These are phyloP conservation scores for Claviceps purpurea DNA, from an alignment of 2,329 filamentous ascomycete genomes.

Conservation along the genomic window DNA sequence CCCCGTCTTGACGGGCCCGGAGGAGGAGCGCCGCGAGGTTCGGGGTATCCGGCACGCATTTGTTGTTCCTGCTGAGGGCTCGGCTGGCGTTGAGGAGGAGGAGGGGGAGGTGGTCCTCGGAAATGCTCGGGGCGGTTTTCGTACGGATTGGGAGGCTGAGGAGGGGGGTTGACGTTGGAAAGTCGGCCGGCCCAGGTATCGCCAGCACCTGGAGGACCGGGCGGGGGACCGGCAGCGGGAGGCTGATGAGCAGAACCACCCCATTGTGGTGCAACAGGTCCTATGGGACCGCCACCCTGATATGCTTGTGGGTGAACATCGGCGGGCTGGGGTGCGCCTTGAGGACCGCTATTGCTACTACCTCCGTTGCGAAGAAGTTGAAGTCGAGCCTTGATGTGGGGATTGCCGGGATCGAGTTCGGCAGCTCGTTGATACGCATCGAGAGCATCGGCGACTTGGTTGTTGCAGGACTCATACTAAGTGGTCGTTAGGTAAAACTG, in stretches of 20 bases:
- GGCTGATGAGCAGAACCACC: slow-evolving; percentile 56
- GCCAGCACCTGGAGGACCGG: slow-evolving; percentile 45
- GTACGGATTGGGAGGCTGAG: slow-evolving; percentile 68
- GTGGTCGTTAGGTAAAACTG: slow-evolving; percentile 16
- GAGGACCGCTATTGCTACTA: slow-evolving; percentile 56
- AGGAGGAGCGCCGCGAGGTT: slow-evolving; percentile 18
- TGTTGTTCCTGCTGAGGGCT: slow-evolving; percentile 58
- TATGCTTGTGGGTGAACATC: slow-evolving; percentile 95
- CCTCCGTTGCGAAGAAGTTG: slow-evolving; percentile 77
- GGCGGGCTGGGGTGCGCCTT: slow-evolving; percentile 75
- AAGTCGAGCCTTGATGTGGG: slow-evolving; percentile 89
- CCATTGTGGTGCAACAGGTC: slow-evolving; percentile 81
- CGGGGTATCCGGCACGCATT: slow-evolving; percentile 49
- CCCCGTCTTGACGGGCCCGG: slow-evolving; percentile 34
- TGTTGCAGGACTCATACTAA: slow-evolving; percentile 97
- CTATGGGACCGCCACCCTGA: slow-evolving; percentile 66
- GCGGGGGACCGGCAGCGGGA: slow-evolving; percentile 40
- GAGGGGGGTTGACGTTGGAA: slow-evolving; percentile 64
- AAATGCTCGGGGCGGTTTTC: slow-evolving; percentile 55
- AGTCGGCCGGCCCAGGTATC: slow-evolving; percentile 50
- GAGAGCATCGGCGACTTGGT: slow-evolving; percentile 90
- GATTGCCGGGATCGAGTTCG: slow-evolving; percentile 83
- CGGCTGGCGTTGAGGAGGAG: slow-evolving; percentile 55
- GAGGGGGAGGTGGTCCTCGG: slow-evolving; percentile 52
- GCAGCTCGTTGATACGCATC: slow-evolving; percentile 92